These are phyloP conservation scores for Trametes pubescens DNA, from an alignment of 1,284 basidiomycete genomes.

Conservation along the genomic window DNA sequence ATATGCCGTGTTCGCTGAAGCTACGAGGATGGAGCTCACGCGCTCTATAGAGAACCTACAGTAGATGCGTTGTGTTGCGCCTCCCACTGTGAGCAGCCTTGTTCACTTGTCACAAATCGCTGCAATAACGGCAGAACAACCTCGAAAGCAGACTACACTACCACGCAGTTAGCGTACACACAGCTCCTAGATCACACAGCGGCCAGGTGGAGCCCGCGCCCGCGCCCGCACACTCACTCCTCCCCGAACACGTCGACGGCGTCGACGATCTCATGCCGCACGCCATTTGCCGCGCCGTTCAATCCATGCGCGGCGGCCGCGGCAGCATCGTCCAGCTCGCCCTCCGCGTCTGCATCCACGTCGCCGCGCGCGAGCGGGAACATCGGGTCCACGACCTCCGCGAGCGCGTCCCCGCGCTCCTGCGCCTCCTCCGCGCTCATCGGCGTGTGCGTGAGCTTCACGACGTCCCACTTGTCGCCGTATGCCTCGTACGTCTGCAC, in stretches of 20 bases:
- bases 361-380: constrained; percentile 52
- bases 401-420: constrained; percentile 59
- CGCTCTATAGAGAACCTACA: too few species aligned
- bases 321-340: constrained; percentile 45
- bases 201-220: too few species aligned
- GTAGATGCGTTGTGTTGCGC: too few species aligned
- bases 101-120: too few species aligned
- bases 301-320: constrained; percentile 25
- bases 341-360: constrained; percentile 56
- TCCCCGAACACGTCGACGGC: constrained; percentile 40
- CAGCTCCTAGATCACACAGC: too few species aligned
- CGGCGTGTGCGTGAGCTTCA: constrained; percentile 63
- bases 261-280: constrained; percentile 29
- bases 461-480: constrained; percentile 81
- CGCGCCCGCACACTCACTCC: constrained; percentile 6
- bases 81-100: too few species aligned
- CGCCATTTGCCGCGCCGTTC: constrained; percentile 28
- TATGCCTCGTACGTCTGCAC: constrained; percentile 68
- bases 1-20: too few species aligned
- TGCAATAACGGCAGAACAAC: too few species aligned
- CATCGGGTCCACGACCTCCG: constrained; percentile 63
- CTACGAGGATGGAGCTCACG: too few species aligned
- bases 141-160: too few species aligned
- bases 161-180: too few species aligned
- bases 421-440: constrained; percentile 62